Conservation (phyloP, 2,329 filamentous ascomycete genomes). For the Nakataea oryzae region DNA sequence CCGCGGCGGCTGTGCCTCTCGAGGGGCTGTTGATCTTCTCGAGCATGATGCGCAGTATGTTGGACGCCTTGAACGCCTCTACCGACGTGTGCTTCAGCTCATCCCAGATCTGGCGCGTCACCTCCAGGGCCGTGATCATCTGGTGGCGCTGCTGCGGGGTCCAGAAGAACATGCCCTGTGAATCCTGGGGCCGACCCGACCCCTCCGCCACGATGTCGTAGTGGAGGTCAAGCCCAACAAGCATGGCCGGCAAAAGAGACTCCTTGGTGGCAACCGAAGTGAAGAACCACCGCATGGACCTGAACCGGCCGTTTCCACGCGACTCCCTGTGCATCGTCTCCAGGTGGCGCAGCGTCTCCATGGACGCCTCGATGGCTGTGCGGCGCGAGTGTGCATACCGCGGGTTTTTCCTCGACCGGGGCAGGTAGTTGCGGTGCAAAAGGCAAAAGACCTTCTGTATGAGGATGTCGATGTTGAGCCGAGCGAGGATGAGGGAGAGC, state of each 20-base stretch:
- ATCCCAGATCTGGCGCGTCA: conserved; percentile 70
- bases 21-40: conserved; percentile 55
- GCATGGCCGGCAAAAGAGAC: conserved; percentile 76
- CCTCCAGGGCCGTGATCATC: conserved; percentile 67
- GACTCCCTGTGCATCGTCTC: conserved; percentile 66
- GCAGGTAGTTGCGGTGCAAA: conserved; percentile 78
- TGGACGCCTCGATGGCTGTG: conserved; percentile 75
- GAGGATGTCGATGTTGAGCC: conserved; percentile 73
- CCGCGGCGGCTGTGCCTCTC: conserved; percentile 4
- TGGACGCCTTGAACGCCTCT: conserved; percentile 81
- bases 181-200: conserved; percentile 25
- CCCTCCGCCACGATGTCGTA: conserved; percentile 46
- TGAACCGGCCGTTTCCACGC: conserved; percentile 59
- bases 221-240: conserved; percentile 74
- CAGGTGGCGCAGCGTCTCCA: conserved; percentile 72
- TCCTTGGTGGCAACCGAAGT: conserved; percentile 73
- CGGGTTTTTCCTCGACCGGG: conserved; percentile 65
- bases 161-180: conserved; percentile 43
- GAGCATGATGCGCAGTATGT: conserved; percentile 74
- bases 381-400: conserved; percentile 77
- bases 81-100: conserved; percentile 67
- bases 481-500: conserved; percentile 74
- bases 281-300: conserved; percentile 68
- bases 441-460: conserved; percentile 85
- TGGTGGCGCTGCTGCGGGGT: conserved; percentile 51